Conservation (phyloP, 352 stramenopile genomes). For the Globisporangium carolinianum region DNA sequence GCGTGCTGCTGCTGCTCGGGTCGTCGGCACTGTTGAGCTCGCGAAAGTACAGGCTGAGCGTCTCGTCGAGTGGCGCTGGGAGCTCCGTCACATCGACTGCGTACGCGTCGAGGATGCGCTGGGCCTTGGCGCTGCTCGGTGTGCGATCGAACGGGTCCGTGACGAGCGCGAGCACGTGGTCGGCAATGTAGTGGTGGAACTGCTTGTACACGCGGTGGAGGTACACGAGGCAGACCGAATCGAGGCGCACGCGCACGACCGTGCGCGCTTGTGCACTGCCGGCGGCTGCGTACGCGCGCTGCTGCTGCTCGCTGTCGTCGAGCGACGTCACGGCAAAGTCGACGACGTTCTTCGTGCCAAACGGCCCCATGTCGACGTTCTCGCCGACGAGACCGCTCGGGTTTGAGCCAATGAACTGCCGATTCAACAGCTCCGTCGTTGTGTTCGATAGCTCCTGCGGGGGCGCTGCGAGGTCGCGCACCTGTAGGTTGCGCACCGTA, state of each 20-base stretch:
- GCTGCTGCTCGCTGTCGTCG: constrained; percentile 1
- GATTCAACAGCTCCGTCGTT: constrained; percentile 44
- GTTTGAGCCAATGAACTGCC: constrained; percentile 61
- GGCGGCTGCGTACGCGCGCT: constrained; percentile 2
- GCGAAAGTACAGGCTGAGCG: constrained; percentile 28
- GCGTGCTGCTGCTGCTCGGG: constrained; percentile 1
- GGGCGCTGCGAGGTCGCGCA: constrained; percentile 58
- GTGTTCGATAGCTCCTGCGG: constrained; percentile 17
- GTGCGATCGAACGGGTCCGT: constrained; percentile 21
- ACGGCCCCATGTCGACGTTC: constrained; percentile 29
- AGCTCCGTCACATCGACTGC: constrained; percentile 28
- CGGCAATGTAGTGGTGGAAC: constrained; percentile 66
- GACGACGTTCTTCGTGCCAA: constrained; percentile 59
- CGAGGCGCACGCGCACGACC: constrained; percentile 47
- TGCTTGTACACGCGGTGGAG: constrained; percentile 85
- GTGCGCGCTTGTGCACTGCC: constrained; percentile 10
- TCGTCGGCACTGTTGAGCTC: constrained; percentile 11
- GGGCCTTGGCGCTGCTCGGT: constrained; percentile 24
- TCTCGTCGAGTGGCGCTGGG: constrained; percentile 27
- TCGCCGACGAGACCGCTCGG: constrained; percentile 32
- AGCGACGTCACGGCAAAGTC: constrained; percentile 40
- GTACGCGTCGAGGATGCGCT: constrained; percentile 24
- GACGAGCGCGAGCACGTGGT: constrained; percentile 35
- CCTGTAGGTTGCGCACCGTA: constrained; percentile 58
- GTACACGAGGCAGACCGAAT: constrained; percentile 78